Evolutionary conservation across 31 red algal genomes (phyloP).

Genomic region (Odonthalia washingtoniensis): DNA sequence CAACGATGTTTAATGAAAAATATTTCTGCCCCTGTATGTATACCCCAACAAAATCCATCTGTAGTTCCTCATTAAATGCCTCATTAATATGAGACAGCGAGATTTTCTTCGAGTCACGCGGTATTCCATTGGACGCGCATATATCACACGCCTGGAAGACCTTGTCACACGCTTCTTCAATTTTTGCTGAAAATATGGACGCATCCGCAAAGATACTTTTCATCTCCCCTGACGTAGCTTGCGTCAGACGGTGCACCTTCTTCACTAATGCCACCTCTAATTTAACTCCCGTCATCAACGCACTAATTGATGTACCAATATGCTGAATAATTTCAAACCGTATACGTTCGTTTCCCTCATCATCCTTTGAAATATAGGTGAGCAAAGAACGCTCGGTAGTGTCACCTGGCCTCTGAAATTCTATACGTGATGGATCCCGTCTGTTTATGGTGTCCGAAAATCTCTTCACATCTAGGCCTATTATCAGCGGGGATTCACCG

Average conservation of each 20-base stretch:
- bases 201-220: no score
- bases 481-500: no score
- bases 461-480: conserved; percentile 3
- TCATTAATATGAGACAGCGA: not conserved
- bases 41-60: conserved; percentile 5
- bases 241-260: not conserved
- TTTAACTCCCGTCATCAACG: not conserved
- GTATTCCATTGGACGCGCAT: no score
- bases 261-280: not conserved
- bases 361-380: conserved; percentile 6
- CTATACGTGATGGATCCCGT: not conserved
- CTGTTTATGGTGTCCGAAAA: conserved; percentile 13
- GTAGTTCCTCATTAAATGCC: conserved; percentile 5
- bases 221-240: no score
- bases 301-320: not conserved
- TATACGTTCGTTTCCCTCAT: not conserved
- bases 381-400: not conserved
- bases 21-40: conserved; percentile 8
- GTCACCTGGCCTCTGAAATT: conserved; percentile 8
- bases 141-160: no score
- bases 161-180: no score
- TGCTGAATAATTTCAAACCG: not conserved
- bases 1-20: not conserved
- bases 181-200: no score
- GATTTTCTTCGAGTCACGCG: not conserved